phyloP scores from a whole-genome alignment of 805 yeast genomes.

The Candida michaelii region DNA sequence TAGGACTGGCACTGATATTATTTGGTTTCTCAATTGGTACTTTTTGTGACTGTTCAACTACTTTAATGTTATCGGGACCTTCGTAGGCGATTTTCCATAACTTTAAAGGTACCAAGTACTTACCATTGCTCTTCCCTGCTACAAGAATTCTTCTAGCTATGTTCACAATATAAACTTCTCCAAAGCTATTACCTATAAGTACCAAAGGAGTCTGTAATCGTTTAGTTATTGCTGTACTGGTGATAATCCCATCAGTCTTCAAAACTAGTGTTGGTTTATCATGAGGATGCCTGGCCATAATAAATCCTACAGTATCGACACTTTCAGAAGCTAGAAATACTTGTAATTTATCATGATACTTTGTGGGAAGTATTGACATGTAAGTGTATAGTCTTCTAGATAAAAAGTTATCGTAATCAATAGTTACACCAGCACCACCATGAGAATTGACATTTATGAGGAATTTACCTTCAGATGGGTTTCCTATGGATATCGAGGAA shows the following conservation, averaged over 20 bases:
- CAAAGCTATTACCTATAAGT: slow-evolving; percentile 33
- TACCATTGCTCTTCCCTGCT: slow-evolving; percentile 33
- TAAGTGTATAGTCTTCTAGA: slow-evolving; percentile 26
- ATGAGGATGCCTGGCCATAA: slow-evolving; percentile 32
- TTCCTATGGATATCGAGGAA: slow-evolving; percentile 25
- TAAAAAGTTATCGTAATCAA: slow-evolving; percentile 28
- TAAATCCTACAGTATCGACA: slow-evolving; percentile 29
- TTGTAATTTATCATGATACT: slow-evolving; percentile 28
- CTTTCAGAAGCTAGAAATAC: slow-evolving; percentile 26
- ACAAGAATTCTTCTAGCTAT: slow-evolving; percentile 37
- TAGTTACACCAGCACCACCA: slow-evolving; percentile 25
- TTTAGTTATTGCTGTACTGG: slow-evolving; percentile 29
- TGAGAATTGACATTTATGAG: slow-evolving; percentile 31
- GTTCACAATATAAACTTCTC: slow-evolving; percentile 37
- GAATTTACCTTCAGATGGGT: slow-evolving; percentile 20
- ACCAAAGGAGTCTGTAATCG: slow-evolving; percentile 39
- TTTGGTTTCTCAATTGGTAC: slow-evolving; percentile 30
- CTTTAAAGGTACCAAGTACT: slow-evolving; percentile 42
- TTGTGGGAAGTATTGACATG: slow-evolving; percentile 26
- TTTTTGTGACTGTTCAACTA: slow-evolving; percentile 29
- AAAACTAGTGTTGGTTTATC: slow-evolving; percentile 31
- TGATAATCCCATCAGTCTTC: slow-evolving; percentile 31
- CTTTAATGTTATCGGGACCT: slow-evolving; percentile 4
- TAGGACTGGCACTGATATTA: slow-evolving; percentile 42
- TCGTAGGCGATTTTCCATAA: slow-evolving; percentile 28